A percentile compares a stretch with the other conserved stretches of the same genome.
Evolutionary conservation across 192 early-diverging fungal species (phyloP).

Genomic region (Endogone sp.): DNA sequence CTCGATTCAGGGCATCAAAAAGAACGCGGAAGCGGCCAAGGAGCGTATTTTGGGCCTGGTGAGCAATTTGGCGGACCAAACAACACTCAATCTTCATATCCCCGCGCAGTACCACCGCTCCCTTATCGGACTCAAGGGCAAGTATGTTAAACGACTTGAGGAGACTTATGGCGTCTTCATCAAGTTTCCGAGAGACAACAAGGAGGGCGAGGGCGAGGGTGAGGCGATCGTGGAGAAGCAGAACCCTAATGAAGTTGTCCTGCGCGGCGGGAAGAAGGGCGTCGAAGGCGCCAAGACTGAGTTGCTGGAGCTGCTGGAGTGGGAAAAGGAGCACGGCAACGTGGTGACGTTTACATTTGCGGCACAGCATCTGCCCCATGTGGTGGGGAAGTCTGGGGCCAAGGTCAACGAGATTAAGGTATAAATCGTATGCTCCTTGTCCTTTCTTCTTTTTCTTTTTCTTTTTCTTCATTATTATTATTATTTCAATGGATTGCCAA

Average conservation of each 20-base stretch:
- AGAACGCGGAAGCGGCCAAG: slow-evolving; percentile 69
- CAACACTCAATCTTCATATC: slow-evolving; percentile 48
- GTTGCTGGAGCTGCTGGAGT: slow-evolving; percentile 76
- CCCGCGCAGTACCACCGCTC: slow-evolving; percentile 61
- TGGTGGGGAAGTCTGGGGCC: slow-evolving; percentile 75
- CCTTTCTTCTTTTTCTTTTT: background rate
- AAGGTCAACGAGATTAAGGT: slow-evolving; percentile 69
- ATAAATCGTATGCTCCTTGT: background rate
- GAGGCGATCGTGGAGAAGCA: slow-evolving; percentile 33
- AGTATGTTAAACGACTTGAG: slow-evolving; percentile 68
- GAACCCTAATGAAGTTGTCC: slow-evolving; percentile 64
- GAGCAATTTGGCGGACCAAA: slow-evolving; percentile 66
- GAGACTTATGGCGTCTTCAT: slow-evolving; percentile 74
- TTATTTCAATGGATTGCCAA: too few relatives aligned
- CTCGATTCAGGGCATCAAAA: slow-evolving; percentile 72
- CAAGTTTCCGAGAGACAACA: slow-evolving; percentile 55
- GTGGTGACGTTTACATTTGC: slow-evolving; percentile 63
- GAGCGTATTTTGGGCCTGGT: slow-evolving; percentile 63
- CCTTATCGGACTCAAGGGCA: slow-evolving; percentile 67
- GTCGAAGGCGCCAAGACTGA: slow-evolving; percentile 75
- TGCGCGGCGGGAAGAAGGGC: slow-evolving; percentile 83
- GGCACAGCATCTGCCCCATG: slow-evolving; percentile 57
- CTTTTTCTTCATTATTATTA: too few relatives aligned
- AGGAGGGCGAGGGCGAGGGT: slow-evolving; percentile 36
- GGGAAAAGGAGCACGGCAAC: slow-evolving; percentile 76